Evolutionary conservation across 2,329 filamentous ascomycete genomes (phyloP).

Genomic region (Diaporthe amygdali): DNA sequence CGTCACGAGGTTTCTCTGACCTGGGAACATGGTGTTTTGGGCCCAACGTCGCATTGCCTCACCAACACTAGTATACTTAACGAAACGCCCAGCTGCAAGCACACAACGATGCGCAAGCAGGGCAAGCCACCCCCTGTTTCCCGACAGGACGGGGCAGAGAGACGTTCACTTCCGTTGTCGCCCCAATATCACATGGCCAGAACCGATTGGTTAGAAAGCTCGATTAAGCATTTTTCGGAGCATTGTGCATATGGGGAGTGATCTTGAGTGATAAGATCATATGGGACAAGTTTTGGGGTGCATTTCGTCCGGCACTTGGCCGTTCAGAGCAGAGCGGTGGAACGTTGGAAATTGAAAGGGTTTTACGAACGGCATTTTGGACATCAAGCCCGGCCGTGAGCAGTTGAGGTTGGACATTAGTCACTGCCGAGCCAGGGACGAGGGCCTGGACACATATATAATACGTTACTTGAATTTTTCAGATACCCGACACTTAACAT

Average conservation of each 20-base stretch:
- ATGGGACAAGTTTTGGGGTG: too few species aligned
- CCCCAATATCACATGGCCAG: background rate
- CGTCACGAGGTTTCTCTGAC: background rate
- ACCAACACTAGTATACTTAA: background rate
- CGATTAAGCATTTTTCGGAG: constrained; percentile 11
- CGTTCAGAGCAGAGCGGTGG: background rate
- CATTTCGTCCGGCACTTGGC: background rate
- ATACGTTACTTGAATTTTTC: constrained; percentile 21
- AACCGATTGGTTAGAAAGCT: background rate
- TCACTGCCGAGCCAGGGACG: constrained; percentile 11
- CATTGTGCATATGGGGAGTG: constrained; percentile 11
- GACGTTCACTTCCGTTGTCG: background rate
- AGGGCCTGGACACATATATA: constrained; percentile 24
- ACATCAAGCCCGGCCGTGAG: constrained; percentile 7
- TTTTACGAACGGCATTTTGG: background rate
- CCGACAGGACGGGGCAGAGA: background rate
- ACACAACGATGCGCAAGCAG: background rate
- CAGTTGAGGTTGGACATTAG: constrained; percentile 9
- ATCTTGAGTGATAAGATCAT: background rate
- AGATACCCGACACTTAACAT: constrained; percentile 24
- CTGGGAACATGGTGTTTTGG: background rate
- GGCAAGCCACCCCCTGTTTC: background rate
- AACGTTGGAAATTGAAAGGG: background rate
- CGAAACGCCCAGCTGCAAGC: background rate
- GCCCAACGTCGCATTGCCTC: background rate